Base-by-base conservation (phyloP, 176 grass and related monocot species). In the Oryza brachyantha region DNA sequence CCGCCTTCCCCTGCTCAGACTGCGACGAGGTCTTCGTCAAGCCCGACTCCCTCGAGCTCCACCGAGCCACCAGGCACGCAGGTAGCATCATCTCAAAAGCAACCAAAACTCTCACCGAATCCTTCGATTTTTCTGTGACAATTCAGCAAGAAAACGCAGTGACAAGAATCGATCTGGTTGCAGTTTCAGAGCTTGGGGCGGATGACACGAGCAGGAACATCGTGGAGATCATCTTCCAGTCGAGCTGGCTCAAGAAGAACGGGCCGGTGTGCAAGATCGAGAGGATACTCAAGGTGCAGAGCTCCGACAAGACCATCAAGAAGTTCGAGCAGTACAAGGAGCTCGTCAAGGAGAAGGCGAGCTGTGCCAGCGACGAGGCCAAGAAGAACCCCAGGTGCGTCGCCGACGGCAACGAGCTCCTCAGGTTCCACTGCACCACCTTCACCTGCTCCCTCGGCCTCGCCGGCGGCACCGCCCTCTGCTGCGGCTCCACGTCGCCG, bases 191-290 rank as follows among this genome's bases (percentile, higher is more conserved):
- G 89, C 79, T 99, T 21, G 92, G 78, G 0, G 46, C 75, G 0
- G 84, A 91, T 1, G 96, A 99, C 79, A 93, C 86, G 0, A 91
- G 96, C 82, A 82, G 88, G 90, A 99, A 99, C 66, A 91, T 99
- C 25, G 90, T 99, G 55, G 92, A 99, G 76, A 93, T 99, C 76
- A 99, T 99, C 75, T 99, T 99, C 78, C 86, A 89, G 45, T 96
- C 96, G 10, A 99, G 92, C 85, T 99, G 96, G 92, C 61, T 89
- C 13, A 82, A 88, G 72, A 93, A 85, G 29, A 70, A 81, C 69
- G 46, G 68, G 42, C 75, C 90, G 26, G 22, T 89, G 3, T 91
- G 88, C 90, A 87, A 35, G 89, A 91, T 99, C 25, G 90, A 99
- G 8, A 87, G 92, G 75, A 86, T 99, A 29, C 76, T 96, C 13